A percentile compares a stretch with the other conserved stretches of the same genome.
Evolutionary conservation across 2,329 filamentous ascomycete genomes (phyloP).

Genomic region (Xylariaceae sp.): DNA sequence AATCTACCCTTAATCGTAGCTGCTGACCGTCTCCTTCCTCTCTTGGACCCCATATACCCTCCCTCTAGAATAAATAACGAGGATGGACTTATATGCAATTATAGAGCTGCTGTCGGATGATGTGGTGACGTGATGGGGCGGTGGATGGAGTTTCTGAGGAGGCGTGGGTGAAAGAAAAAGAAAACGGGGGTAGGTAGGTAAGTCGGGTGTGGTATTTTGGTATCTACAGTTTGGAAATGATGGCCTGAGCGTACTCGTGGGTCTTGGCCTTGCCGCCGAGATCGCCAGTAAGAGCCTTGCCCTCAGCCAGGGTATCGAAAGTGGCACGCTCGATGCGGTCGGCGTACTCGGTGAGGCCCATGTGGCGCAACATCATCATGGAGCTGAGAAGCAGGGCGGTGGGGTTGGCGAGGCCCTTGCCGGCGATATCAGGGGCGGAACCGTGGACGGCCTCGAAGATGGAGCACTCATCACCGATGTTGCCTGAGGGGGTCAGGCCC

Average conservation of each 20-base stretch:
- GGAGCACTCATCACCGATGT: constrained; percentile 98
- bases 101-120: constrained; percentile 4
- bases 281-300: constrained; percentile 93
- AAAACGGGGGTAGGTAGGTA: constrained; percentile 12
- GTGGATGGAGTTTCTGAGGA: too few relatives aligned
- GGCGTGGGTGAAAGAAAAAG: too few relatives aligned
- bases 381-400: constrained; percentile 91
- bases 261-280: constrained; percentile 96
- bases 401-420: constrained; percentile 93
- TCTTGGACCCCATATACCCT: not conserved
- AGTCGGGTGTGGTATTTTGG: constrained; percentile 10
- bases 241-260: constrained; percentile 85
- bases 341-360: constrained; percentile 83
- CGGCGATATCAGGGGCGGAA: constrained; percentile 92
- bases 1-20: constrained; percentile 7
- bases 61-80: constrained; percentile 1
- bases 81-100: constrained; percentile 3
- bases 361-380: constrained; percentile 99
- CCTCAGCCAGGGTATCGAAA: constrained; percentile 91
- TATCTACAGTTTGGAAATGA: constrained; percentile 65
- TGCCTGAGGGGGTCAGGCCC: constrained; percentile 92
- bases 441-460: constrained; percentile 99
- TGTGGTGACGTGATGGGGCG: constrained; percentile 3
- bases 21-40: not conserved
- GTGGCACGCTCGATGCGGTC: constrained; percentile 87